Percentiles rank a stretch among this genome's conserved stretches.
phyloP scores from a whole-genome alignment of 1,284 basidiomycete genomes.

The Schizopora paradoxa region DNA sequence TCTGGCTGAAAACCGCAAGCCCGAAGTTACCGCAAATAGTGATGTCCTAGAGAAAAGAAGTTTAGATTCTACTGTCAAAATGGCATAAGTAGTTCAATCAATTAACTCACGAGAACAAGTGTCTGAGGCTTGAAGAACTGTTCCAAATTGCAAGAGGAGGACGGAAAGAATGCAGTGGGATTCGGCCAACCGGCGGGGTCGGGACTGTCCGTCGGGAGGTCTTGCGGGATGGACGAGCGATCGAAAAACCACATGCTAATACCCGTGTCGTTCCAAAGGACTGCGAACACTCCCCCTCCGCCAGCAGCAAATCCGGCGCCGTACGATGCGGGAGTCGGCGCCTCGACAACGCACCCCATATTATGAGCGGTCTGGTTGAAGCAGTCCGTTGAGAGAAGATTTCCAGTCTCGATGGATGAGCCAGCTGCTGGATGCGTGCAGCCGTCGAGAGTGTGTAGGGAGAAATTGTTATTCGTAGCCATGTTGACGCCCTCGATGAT shows the following conservation, averaged over 20 bases:
- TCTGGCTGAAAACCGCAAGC: neutral
- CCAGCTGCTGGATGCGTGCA: constrained; percentile 22
- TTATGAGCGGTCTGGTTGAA: constrained; percentile 21
- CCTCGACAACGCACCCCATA: constrained; percentile 18
- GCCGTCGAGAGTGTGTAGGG: constrained; percentile 30
- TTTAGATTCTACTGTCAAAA: too few relatives aligned
- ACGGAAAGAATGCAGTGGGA: constrained; percentile 5
- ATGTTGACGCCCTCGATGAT: constrained; percentile 36
- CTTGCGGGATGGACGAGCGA: neutral
- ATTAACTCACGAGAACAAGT: constrained; percentile 9
- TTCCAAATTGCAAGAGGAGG: neutral
- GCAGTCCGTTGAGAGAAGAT: constrained; percentile 18
- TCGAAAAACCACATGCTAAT: constrained; percentile 41
- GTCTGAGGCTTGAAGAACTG: constrained; percentile 9
- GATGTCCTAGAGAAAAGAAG: neutral
- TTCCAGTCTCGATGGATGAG: constrained; percentile 9
- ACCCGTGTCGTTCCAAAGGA: constrained; percentile 36
- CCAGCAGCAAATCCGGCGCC: constrained; percentile 33
- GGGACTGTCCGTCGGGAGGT: constrained; percentile 1
- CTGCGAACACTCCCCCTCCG: constrained; percentile 39
- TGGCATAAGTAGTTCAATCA: too few relatives aligned
- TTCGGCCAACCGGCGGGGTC: constrained; percentile 2
- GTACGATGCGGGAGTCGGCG: constrained; percentile 26
- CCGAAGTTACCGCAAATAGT: constrained; percentile 1
- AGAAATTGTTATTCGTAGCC: constrained; percentile 27